Evolutionary conservation across 768 basidiomycete genomes (phyloP), one percentile per base, ranked within the genome.

Genomic region (Gelatoporia subvermispora): DNA sequence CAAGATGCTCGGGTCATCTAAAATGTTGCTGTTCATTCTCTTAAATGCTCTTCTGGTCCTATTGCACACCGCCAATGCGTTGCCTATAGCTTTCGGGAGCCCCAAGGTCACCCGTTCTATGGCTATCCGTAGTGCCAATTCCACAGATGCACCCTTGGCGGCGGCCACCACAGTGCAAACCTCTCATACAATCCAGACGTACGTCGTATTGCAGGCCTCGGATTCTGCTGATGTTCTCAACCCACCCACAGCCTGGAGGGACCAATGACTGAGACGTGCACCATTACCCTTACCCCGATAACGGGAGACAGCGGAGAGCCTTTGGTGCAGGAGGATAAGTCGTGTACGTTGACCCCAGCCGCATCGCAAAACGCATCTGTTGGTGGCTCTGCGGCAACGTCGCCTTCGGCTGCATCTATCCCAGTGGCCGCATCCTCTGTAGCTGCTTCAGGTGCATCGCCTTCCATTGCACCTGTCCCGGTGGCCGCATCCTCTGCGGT

Each of bases 141-240:
- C 31, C 31, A 2, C 41, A 13, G 28, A 31, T 31, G 35, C 47
- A 41, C 20, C 28, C 13, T 31, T 31, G 28, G 28, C 47, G 35
- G 43, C 40, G 25, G 23, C 48, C 25, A 50, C 68, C 4, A 67
- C 69, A 13, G 46, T 73, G 3, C 65, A 64, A 35, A 73, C 72
- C 4, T 65, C 62, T 37, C 59, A 55, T 44, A 65, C 60, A 20
- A 52, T 68, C 15, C 60, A 73, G 52, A 75, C 70, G 75, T 76
- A 57, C 61, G 75, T 68, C 15, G n/a, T 25, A 3, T 24, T 16
- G 15, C 16, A 34, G 8, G 23, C 24, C 18, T 22, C 39, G 20
- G 38, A 22, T 18, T 47, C 18, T 22, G 16, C 16, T 28, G 16
- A n/a, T 16, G 22, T 16, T 47, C 36, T n/a, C 37, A 8, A 43